Evolutionary conservation across 1,284 basidiomycete species (phyloP).

Genomic region (Pseudozyma thailandica): DNA sequence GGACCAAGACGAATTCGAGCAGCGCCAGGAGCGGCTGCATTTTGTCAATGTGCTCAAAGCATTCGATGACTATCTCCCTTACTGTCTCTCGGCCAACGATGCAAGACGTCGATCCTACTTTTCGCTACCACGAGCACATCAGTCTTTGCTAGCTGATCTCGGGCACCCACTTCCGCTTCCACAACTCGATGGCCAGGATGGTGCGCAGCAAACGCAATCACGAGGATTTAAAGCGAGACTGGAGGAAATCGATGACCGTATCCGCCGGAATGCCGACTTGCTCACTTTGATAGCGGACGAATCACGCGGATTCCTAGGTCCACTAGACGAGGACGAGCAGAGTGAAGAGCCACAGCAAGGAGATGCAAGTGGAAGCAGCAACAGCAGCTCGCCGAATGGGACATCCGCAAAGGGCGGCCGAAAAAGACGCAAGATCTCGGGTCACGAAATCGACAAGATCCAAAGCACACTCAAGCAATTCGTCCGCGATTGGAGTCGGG

Average conservation of each 20-base stretch:
- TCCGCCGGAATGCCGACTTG: conserved; percentile 64
- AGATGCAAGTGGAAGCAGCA: conserved; percentile 12
- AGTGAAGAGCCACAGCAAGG: conserved; percentile 8
- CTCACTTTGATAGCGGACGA: conserved; percentile 57
- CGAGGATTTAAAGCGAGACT: conserved; percentile 50
- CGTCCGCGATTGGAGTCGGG: conserved; percentile 64
- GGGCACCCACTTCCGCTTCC: conserved; percentile 45
- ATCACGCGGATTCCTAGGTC: conserved; percentile 58
- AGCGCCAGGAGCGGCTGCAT: conserved; percentile 55
- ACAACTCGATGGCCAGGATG: conserved; percentile 10
- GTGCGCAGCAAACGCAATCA: not conserved
- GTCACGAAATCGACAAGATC: conserved; percentile 64
- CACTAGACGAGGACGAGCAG: conserved; percentile 14
- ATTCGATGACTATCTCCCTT: conserved; percentile 63
- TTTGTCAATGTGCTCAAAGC: conserved; percentile 60
- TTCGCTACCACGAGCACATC: conserved; percentile 58
- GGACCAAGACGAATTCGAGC: conserved; percentile 24
- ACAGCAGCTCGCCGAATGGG: conserved; percentile 10
- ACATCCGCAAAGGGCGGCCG: conserved; percentile 4
- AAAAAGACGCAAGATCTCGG: conserved; percentile 41
- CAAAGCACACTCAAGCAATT: conserved; percentile 66
- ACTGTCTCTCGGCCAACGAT: conserved; percentile 61
- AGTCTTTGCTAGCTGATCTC: conserved; percentile 49
- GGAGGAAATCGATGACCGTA: conserved; percentile 66
- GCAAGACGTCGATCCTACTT: conserved; percentile 54